A percentile compares a stretch with the other conserved stretches of the same genome.
Evolutionary conservation across 2,329 filamentous ascomycete genomes (phyloP).

Genomic region (Tolypocladium paradoxum): DNA sequence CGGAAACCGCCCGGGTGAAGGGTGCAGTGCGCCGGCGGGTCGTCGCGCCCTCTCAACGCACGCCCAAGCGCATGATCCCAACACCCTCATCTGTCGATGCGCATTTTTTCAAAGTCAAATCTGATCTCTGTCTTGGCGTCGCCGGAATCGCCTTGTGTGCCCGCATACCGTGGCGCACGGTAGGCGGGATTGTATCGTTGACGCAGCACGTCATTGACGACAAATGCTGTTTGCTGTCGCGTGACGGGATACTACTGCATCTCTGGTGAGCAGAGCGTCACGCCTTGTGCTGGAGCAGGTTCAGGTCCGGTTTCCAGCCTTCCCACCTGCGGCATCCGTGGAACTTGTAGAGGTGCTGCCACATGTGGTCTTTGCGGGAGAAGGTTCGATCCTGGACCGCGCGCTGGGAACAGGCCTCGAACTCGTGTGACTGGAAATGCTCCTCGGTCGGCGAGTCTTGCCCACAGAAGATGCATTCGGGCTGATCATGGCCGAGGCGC

Average conservation of each 20-base stretch:
- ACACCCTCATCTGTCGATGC: neutral
- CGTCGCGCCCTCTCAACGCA: neutral
- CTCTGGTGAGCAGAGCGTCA: neutral
- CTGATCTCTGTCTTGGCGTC: neutral
- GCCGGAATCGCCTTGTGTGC: neutral
- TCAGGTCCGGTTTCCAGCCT: slow-evolving; percentile 35
- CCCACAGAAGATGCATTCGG: slow-evolving; percentile 30
- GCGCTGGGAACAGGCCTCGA: slow-evolving; percentile 38
- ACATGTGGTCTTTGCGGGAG: slow-evolving; percentile 30
- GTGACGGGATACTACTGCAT: neutral
- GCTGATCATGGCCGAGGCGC: slow-evolving; percentile 32
- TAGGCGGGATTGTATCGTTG: neutral
- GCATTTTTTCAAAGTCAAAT: neutral
- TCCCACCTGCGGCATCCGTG: slow-evolving; percentile 33
- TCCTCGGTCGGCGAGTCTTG: slow-evolving; percentile 18
- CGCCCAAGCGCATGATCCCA: neutral
- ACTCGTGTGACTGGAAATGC: slow-evolving; percentile 29
- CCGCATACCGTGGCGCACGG: neutral
- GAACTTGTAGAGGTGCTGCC: slow-evolving; percentile 30
- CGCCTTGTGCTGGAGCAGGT: slow-evolving; percentile 19
- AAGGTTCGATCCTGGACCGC: slow-evolving; percentile 29
- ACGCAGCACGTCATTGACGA: neutral
- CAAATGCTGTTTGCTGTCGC: neutral
- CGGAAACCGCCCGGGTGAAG: neutral
- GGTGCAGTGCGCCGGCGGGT: neutral